Evolutionary conservation across 2,329 filamentous ascomycete genomes (phyloP), one percentile per base, ranked within the genome.

Genomic region (Exophiala oligosperma): DNA sequence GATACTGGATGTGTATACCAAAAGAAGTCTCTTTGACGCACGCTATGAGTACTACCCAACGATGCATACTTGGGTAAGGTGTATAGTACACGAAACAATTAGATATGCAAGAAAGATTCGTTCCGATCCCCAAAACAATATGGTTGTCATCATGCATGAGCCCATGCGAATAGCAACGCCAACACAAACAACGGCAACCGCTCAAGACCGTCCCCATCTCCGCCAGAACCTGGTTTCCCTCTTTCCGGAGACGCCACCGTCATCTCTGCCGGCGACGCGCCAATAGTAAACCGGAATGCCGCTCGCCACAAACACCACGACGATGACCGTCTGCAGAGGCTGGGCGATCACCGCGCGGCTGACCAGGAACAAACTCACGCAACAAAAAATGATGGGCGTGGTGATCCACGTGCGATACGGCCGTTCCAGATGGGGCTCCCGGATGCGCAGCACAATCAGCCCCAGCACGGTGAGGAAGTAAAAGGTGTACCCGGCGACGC

Each of bases 381-480:
- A 99, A 81, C 94, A 99, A 73, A 99, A 99, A 56, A 97, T 93
- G 64, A 99, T 93, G 9, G 94, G 94, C 2, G 94, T 99, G 0
- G 88, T 89, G 69, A 99, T 96, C 94, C 93, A 99, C 2, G 92
- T 96, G 72, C 86, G 88, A 75, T 99, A 99, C 0, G 94, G 93
- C 26, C 94, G 79, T 72, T 97, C 92, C 47, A 99, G 81, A 62
- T 87, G 81, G 3, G 94, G 94, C 73, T 99, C 94, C 62, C 84
- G 84, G 29, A 97, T 91, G 29, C 94, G 83, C 61, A 99, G 80
- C 52, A 99, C 84, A 62, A 99, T 97, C 49, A 99, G 81, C 0
- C 94, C 94, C 0, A 99, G 83, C 0, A 99, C 94, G 0, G 93
- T 95, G 56, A 96, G 78, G 73, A 99, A 99, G 77, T 99, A 99